Base-by-base conservation (phyloP, 2,329 filamentous ascomycete species). In the Myriangium duriaei region DNA sequence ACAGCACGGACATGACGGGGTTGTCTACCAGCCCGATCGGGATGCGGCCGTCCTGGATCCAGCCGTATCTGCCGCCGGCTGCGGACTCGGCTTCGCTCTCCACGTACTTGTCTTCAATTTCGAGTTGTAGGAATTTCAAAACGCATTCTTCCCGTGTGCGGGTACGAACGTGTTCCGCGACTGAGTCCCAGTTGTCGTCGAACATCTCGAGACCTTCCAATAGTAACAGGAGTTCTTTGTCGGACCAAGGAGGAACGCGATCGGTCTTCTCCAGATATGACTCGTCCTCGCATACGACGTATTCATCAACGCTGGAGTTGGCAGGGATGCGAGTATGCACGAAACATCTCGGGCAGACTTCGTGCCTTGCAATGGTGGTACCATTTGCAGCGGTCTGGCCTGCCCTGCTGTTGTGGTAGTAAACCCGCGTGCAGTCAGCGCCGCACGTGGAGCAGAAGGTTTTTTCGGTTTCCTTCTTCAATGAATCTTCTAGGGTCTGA, bases 61-160 rank as follows among this genome's bases (percentile, higher is more conserved):
- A 72, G 21, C 81, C 79, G 24, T 91, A 66, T 40, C 81, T 66
- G 40, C 74, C 67, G 39, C 82, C 65, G 5, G 76, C 72, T 64
- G 72, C 9, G 30, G 64, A 47, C 5, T 49, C 44, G 15, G 88
- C 79, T 5, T 84, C 76, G 11, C 38, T 40, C 51, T 96, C 87
- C 7, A 95, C 68, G 54, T 95, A 98, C 58, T 93, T 92, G 64
- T 95, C 88, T 58, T 96, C 91, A 45, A 98, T 98, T 49, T 95
- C 88, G 24, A 98, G 69, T 55, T 95, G 86, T 46, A 98, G 61
- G 65, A 98, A 98, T 57, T 95, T 91, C 50, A 96, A 71, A 11
- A 96, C 88, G 57, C 91, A 98, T 63, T 98, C 88, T 59, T 98
- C 92, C 37, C 85, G 74, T 2, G 86, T 94, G 43, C 88, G 79